phyloP scores from a whole-genome alignment of 2,329 filamentous ascomycete species.

The Penicillium griseofulvum region DNA sequence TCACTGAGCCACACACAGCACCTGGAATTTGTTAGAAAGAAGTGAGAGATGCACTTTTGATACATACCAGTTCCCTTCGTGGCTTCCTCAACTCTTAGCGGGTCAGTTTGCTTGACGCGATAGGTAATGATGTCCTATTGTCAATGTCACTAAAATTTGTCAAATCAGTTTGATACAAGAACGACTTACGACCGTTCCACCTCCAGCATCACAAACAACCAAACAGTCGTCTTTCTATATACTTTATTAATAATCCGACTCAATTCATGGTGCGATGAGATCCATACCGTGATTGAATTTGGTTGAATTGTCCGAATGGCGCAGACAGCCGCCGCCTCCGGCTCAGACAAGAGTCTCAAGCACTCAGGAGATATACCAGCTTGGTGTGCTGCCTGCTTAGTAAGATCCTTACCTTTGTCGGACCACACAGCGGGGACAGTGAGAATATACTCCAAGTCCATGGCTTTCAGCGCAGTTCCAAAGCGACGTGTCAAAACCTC shows the following conservation, averaged over 20 bases:
- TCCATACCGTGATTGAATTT: conserved; percentile 23
- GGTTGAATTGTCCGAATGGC: conserved; percentile 29
- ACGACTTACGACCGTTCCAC: conserved; percentile 34
- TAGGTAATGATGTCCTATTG: conserved; percentile 36
- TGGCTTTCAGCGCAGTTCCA: conserved; percentile 5
- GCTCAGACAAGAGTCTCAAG: conserved; percentile 23
- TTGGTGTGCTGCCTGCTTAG: conserved; percentile 20
- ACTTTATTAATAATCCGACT: neutral
- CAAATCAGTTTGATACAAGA: neutral
- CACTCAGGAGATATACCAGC: conserved; percentile 12
- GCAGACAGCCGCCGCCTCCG: conserved; percentile 35
- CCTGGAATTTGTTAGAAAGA: conserved; percentile 16
- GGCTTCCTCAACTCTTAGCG: conserved; percentile 27
- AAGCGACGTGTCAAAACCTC: conserved; percentile 10
- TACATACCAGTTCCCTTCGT: conserved; percentile 27
- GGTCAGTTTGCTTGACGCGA: conserved; percentile 21
- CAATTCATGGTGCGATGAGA: neutral
- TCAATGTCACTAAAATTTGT: neutral
- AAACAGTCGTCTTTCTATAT: conserved; percentile 30
- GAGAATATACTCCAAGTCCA: conserved; percentile 26
- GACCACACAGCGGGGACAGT: conserved; percentile 37
- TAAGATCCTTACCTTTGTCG: conserved; percentile 33
- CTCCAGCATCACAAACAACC: conserved; percentile 40
- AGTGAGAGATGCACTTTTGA: neutral
- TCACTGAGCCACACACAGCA: conserved; percentile 31